phyloP scores from a whole-genome alignment of 164 flowering plant genomes.

The Annona squamosa region DNA sequence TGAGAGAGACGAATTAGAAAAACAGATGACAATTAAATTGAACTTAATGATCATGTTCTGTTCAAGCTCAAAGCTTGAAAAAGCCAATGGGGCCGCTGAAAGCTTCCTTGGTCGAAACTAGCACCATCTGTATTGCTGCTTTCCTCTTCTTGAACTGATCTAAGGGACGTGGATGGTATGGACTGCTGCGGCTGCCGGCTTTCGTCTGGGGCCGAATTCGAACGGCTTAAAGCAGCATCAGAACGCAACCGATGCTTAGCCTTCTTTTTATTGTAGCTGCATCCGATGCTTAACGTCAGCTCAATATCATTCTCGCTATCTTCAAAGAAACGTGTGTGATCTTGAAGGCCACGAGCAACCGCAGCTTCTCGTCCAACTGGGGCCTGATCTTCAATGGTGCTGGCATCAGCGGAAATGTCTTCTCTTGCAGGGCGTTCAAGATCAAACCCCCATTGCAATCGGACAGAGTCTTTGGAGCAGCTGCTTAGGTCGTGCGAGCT shows the following conservation, averaged over 20 bases:
- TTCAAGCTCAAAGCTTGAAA: conserved; percentile 42
- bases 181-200: conserved; percentile 19
- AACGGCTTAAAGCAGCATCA: conserved; percentile 9
- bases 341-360: conserved; percentile 2
- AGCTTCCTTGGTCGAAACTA: conserved; percentile 30
- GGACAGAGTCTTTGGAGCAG: conserved; percentile 29
- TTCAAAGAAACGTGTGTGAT: background rate
- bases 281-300: conserved; percentile 56
- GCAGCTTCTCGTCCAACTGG: conserved; percentile 9
- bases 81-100: conserved; percentile 51
- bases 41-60: conserved; percentile 21
- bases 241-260: conserved; percentile 2
- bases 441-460: conserved; percentile 32
- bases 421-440: conserved; percentile 40
- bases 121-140: conserved; percentile 24
- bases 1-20: background rate
- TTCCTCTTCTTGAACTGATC: conserved; percentile 29
- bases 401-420: conserved; percentile 14
- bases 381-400: conserved; percentile 13
- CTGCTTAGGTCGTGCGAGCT: conserved; percentile 30
- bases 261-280: conserved; percentile 25
- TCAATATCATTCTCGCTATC: conserved; percentile 44
- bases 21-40: background rate
- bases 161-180: conserved; percentile 18
- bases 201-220: conserved; percentile 6